Evolutionary conservation across 192 early-diverging fungal genomes (phyloP), one percentile per base, ranked within the genome.

Genomic region (Umbelopsis sp.): DNA sequence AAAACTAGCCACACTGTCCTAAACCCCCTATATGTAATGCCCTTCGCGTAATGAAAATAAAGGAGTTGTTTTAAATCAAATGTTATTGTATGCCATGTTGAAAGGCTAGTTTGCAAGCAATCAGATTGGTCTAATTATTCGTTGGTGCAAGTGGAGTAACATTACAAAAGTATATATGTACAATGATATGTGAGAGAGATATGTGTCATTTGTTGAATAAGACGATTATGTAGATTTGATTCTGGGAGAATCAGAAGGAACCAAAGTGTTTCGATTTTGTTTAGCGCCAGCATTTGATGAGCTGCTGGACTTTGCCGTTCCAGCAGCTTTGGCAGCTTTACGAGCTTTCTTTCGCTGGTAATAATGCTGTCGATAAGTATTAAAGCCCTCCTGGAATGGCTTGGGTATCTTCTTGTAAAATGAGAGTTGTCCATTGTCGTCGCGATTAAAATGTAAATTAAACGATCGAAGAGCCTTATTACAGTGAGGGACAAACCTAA

Each of bases 401-500:
- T 79, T 82, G 44, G 86, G 86, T 15, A 88, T 81, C 49, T 81
- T 85, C 15, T 74, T 71, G 49, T 80, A 80, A 53, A 88, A 88
- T 8, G 78, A 74, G 3, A 88, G 44, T 67, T 82, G 76, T 35
- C 81, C 82, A 15, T 78, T 81, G 41, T 76, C 81, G 25, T 69
- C 46, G 2, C 75, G 71, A 50, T 82, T 84, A 49, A 88, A 88
- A 49, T 86, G 79, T 70, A 88, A 75, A 49, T 88, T 84, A 66
- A 84, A 88, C 25, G 79, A 80, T n/a, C 80, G 67, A 41, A 88
- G 72, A 13, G 82, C 82, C 45, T 83, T 78, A 48, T 88, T 88
- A 35, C 84, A 85, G 25, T 85, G 86, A 41, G 86, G 86, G 21
- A 88, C 82, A 69, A 84, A 88, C 72, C 86, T 88, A 68, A 2